phyloP scores from a whole-genome alignment of 805 yeast species.

The Wickerhamiella nectarea region DNA sequence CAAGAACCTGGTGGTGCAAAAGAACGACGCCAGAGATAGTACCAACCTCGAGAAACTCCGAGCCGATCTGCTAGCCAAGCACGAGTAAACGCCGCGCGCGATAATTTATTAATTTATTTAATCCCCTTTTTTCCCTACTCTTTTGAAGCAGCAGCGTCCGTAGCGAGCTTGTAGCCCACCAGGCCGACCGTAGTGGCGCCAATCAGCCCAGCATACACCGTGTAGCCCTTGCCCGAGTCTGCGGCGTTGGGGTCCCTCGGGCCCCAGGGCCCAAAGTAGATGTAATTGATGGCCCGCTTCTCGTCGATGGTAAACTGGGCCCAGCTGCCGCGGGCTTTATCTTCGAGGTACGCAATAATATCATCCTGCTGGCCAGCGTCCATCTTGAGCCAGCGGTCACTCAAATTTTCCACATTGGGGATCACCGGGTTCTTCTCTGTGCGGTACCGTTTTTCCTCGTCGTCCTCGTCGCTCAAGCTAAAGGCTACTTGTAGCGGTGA shows the following conservation, averaged over 20 bases:
- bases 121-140: no score
- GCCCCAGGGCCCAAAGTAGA: constrained; percentile 28
- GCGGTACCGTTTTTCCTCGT: constrained; percentile 19
- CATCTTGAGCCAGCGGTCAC: constrained; percentile 25
- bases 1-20: constrained; percentile 70
- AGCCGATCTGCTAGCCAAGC: constrained; percentile 2
- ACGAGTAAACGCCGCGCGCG: no score
- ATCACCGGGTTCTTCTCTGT: constrained; percentile 23
- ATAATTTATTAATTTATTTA: neutral
- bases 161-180: constrained; percentile 18
- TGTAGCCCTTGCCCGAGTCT: constrained; percentile 18
- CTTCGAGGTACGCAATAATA: constrained; percentile 26
- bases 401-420: constrained; percentile 23
- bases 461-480: constrained; percentile 18
- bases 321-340: constrained; percentile 27
- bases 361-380: constrained; percentile 28
- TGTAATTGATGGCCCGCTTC: constrained; percentile 24
- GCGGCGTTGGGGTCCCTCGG: constrained; percentile 20
- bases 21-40: constrained; percentile 31
- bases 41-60: constrained; percentile 19
- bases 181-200: constrained; percentile 17
- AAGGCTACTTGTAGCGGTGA: constrained; percentile 22
- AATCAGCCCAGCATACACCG: constrained; percentile 17
- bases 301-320: constrained; percentile 22
- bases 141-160: neutral